Evolutionary conservation across 2,329 filamentous ascomycete genomes (phyloP).

Genomic region (Cytospora piceicola): DNA sequence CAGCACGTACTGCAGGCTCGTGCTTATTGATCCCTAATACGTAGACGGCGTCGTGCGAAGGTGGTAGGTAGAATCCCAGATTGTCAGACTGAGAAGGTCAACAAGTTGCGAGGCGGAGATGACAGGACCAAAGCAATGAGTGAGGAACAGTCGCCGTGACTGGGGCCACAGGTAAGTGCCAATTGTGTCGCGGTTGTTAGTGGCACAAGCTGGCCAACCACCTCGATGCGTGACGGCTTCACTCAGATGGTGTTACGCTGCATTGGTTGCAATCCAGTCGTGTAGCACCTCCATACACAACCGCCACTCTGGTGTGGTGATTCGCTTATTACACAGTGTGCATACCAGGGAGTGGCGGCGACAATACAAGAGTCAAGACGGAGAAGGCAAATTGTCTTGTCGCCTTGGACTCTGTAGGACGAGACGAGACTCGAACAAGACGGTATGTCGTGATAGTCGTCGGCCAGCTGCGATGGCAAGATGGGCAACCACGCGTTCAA

Average conservation of each 20-base stretch:
- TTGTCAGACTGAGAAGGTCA: background rate
- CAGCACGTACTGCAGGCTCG: slow-evolving; percentile 16
- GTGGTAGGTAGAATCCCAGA: background rate
- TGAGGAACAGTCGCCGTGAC: background rate
- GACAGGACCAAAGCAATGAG: background rate
- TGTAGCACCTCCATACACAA: background rate
- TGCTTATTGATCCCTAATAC: slow-evolving; percentile 22
- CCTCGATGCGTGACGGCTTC: background rate
- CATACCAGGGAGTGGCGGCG: background rate
- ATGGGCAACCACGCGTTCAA: background rate
- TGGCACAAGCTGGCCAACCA: slow-evolving; percentile 6
- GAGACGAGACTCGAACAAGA: slow-evolving; percentile 6
- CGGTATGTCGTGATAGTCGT: background rate
- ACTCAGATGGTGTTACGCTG: background rate
- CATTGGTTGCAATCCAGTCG: background rate
- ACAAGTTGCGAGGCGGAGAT: slow-evolving; percentile 14
- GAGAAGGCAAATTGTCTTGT: background rate
- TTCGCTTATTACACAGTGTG: background rate
- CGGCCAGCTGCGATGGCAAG: background rate
- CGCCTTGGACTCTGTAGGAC: background rate
- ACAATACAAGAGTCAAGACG: background rate
- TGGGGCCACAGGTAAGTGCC: background rate
- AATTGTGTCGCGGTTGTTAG: background rate
- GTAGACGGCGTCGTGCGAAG: background rate
- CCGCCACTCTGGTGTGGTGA: background rate